Percentiles rank a stretch among this genome's conserved stretches.
Evolutionary conservation across 192 early-diverging fungal species (phyloP).

Genomic region (Spinellus fusiger): DNA sequence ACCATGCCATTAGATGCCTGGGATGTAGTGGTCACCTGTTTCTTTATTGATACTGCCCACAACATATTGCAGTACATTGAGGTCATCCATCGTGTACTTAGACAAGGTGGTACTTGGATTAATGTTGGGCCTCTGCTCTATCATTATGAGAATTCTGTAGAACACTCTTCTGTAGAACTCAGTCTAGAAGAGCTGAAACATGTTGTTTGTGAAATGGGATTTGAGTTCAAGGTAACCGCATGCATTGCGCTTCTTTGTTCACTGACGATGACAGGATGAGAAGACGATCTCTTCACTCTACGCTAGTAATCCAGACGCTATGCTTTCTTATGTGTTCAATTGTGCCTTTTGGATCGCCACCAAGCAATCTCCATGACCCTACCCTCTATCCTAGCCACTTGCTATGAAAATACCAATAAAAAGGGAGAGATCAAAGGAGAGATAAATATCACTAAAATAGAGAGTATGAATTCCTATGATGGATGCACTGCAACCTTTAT

Average conservation of each 20-base stretch:
- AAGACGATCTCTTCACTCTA: conserved; percentile 60
- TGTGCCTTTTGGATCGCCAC: conserved; percentile 64
- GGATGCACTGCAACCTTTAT: too few species aligned
- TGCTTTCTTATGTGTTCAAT: conserved; percentile 82
- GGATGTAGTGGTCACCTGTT: conserved; percentile 92
- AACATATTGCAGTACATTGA: conserved; percentile 88
- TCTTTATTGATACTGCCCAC: conserved; percentile 96
- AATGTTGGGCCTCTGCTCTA: conserved; percentile 86
- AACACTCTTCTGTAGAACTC: conserved; percentile 82
- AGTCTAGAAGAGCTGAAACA: conserved; percentile 76
- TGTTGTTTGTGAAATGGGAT: conserved; percentile 57
- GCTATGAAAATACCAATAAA: neutral
- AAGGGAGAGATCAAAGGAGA: too few species aligned
- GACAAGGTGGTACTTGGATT: conserved; percentile 77
- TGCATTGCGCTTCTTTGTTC: neutral
- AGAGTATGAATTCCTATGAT: too few species aligned
- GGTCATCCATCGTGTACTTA: conserved; percentile 70
- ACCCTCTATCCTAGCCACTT: too few species aligned
- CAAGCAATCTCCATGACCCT: too few species aligned
- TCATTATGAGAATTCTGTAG: conserved; percentile 85
- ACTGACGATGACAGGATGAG: conserved; percentile 48
- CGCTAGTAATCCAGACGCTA: conserved; percentile 65
- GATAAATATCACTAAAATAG: too few species aligned
- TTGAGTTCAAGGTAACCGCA: conserved; percentile 55
- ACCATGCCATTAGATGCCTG: conserved; percentile 42